A percentile compares a stretch with the other conserved stretches of the same genome.
phyloP scores from a whole-genome alignment of 371 early-diverging fungal genomes.

The Blyttiomyces sp. region DNA sequence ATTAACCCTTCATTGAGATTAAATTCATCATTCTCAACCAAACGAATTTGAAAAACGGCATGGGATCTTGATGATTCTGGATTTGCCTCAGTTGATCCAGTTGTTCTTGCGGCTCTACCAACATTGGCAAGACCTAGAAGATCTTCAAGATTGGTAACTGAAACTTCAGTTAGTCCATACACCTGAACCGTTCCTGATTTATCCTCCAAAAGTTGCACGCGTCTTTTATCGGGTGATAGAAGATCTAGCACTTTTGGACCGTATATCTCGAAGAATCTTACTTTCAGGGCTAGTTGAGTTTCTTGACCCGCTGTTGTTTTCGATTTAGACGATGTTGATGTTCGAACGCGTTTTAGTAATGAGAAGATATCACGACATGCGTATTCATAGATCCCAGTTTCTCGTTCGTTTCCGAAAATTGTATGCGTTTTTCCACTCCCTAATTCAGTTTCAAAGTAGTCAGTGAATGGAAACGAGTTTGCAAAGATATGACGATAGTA shows the following conservation, averaged over 20 bases:
- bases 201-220: slow-evolving; percentile 40
- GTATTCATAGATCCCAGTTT: slow-evolving; percentile 28
- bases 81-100: slow-evolving; percentile 49
- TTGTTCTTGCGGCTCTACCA: slow-evolving; percentile 32
- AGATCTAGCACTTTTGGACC: slow-evolving; percentile 42
- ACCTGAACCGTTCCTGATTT: slow-evolving; percentile 34
- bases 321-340: neutral
- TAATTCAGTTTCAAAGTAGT: neutral
- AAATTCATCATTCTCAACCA: neutral
- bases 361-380: slow-evolving; percentile 25
- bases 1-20: neutral
- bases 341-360: neutral
- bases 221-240: slow-evolving; percentile 13
- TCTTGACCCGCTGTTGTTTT: neutral
- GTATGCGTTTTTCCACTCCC: slow-evolving; percentile 45
- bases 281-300: slow-evolving; percentile 9
- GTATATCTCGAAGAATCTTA: slow-evolving; percentile 49
- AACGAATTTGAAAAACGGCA: slow-evolving; percentile 43
- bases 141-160: slow-evolving; percentile 17
- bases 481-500: neutral
- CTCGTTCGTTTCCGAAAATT: slow-evolving; percentile 23
- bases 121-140: slow-evolving; percentile 24
- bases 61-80: slow-evolving; percentile 47
- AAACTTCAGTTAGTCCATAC: slow-evolving; percentile 28
- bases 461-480: neutral